Percentiles rank a stretch among this genome's conserved stretches.
Evolutionary conservation across 2,329 filamentous ascomycete genomes (phyloP).

Genomic region (Xylaria sp.): DNA sequence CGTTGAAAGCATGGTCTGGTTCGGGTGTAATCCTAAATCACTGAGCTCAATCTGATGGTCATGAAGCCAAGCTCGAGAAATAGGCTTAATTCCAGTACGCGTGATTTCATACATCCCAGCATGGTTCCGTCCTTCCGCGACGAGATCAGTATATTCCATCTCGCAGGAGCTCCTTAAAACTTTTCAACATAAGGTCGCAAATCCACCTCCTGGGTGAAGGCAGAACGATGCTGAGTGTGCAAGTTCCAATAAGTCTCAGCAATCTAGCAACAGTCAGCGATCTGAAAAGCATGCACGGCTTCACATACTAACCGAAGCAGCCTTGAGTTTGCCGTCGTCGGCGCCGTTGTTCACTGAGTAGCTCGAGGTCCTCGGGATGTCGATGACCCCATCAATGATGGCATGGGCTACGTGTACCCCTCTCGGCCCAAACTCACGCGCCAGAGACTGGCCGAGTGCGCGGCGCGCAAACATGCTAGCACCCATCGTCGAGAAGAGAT

Average conservation of each 20-base stretch:
- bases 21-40: background rate
- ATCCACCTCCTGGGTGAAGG: constrained; percentile 74
- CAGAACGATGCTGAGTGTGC: constrained; percentile 70
- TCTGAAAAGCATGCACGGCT: background rate
- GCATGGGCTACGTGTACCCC: constrained; percentile 75
- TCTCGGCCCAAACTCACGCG: constrained; percentile 73
- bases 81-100: background rate
- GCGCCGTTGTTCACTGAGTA: constrained; percentile 39
- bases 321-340: constrained; percentile 60
- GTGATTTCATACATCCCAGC: background rate
- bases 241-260: constrained; percentile 76
- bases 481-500: constrained; percentile 66
- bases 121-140: background rate
- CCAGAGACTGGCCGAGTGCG: constrained; percentile 67
- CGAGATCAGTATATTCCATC: background rate
- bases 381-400: constrained; percentile 75
- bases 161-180: constrained; percentile 40
- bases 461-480: constrained; percentile 71
- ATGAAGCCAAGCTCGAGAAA: background rate
- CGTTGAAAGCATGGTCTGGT: constrained; percentile 8
- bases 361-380: constrained; percentile 67
- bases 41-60: background rate
- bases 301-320: constrained; percentile 61
- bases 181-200: constrained; percentile 73
- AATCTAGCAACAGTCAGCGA: constrained; percentile 54